Conservation (phyloP, 495 filamentous ascomycete genomes). For the Glutinoglossum americanum region DNA sequence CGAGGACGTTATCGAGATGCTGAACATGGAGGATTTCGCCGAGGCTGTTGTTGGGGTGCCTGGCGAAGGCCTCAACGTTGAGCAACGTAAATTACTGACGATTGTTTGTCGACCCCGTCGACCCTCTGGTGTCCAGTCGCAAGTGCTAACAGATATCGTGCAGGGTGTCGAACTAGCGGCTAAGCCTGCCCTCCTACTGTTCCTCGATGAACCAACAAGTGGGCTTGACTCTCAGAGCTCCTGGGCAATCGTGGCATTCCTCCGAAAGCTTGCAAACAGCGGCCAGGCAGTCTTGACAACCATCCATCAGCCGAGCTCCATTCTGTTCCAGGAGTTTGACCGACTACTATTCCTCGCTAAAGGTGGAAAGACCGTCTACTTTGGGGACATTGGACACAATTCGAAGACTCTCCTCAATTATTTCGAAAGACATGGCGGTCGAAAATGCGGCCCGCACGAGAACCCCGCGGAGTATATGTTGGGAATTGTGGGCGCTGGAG, state of each 20-base stretch:
- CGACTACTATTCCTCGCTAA: slow-evolving; percentile 38
- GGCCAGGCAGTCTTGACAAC: slow-evolving; percentile 84
- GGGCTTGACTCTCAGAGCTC: slow-evolving; percentile 66
- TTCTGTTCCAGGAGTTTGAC: slow-evolving; percentile 69
- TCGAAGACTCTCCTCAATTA: slow-evolving; percentile 23
- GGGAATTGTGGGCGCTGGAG: slow-evolving; percentile 65
- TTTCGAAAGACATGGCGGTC: slow-evolving; percentile 28
- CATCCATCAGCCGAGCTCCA: slow-evolving; percentile 72
- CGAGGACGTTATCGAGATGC: slow-evolving; percentile 55
- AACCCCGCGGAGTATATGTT: slow-evolving; percentile 81
- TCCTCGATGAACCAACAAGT: slow-evolving; percentile 78
- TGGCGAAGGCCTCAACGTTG: slow-evolving; percentile 65
- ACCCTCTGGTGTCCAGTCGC: slow-evolving; percentile 55
- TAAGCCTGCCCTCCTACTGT: slow-evolving; percentile 67
- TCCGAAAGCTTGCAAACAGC: slow-evolving; percentile 59
- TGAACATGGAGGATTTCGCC: slow-evolving; percentile 69
- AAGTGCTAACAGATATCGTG: slow-evolving; percentile 37
- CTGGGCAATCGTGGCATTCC: slow-evolving; percentile 76
- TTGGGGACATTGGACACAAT: slow-evolving; percentile 42
- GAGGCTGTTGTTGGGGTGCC: slow-evolving; percentile 67
- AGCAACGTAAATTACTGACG: slow-evolving; percentile 74
- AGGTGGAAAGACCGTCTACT: slow-evolving; percentile 45
- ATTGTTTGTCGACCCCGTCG: slow-evolving; percentile 38
- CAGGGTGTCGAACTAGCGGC: slow-evolving; percentile 43
- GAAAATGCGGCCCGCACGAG: slow-evolving; percentile 27